These are phyloP conservation scores for Cydonia oblonga DNA, from an alignment of 331 rosid species.

Conservation along the genomic window DNA sequence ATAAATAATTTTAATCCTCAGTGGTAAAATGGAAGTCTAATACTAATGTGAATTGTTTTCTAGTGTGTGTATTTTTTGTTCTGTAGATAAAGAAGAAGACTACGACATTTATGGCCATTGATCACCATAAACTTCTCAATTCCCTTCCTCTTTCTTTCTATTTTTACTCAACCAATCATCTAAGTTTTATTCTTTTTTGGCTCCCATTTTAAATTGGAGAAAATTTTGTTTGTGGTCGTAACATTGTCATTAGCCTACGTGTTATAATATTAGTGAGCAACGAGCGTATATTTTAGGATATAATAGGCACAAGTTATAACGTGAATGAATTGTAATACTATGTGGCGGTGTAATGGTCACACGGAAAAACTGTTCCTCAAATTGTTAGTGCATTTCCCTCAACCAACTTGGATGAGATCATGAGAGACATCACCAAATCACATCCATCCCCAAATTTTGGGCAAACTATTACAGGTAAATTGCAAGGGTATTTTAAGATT, in stretches of 20 bases:
- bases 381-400: neutral
- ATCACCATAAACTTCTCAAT: neutral
- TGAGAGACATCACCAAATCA: neutral
- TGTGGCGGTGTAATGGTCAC: too few relatives aligned
- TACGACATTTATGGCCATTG: neutral
- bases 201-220: neutral
- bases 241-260: neutral
- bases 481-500: neutral
- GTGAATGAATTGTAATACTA: accelerated
- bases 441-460: neutral
- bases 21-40: neutral
- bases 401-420: neutral
- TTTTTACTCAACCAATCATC: neutral
- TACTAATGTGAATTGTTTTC: neutral
- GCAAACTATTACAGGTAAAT: neutral
- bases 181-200: neutral
- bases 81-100: neutral
- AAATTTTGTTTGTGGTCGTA: neutral
- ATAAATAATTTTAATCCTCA: too few relatives aligned
- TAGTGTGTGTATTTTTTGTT: neutral
- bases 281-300: too few relatives aligned
- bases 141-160: neutral
- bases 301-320: too few relatives aligned
- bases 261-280: neutral
- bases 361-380: too few relatives aligned